These are phyloP conservation scores for Citrullus colocynthis DNA, from an alignment of 306 rosid genomes.

Conservation along the genomic window DNA sequence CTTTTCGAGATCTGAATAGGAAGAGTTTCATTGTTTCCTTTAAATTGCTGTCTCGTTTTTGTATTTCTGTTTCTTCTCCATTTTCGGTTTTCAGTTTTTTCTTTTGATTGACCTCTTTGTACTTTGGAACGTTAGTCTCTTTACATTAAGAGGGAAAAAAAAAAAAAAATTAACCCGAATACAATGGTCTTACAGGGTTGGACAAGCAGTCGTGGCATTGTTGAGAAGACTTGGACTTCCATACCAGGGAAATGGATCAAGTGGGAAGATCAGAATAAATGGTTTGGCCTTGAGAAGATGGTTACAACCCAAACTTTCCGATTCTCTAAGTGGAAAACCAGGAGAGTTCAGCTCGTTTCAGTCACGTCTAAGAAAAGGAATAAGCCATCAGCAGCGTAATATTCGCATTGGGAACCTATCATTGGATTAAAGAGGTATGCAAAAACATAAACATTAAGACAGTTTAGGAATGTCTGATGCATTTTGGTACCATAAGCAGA, in stretches of 20 bases:
- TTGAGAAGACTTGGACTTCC: slow-evolving; percentile 69
- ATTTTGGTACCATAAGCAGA: slow-evolving; percentile 29
- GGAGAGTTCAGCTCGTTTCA: slow-evolving; percentile 45
- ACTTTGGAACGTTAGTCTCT: no score
- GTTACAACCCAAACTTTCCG: slow-evolving; percentile 67
- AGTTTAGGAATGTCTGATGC: slow-evolving; percentile 22
- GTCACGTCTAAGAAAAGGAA: slow-evolving; percentile 55
- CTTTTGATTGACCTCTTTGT: no score
- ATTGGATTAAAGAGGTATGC: slow-evolving; percentile 29
- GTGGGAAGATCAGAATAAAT: slow-evolving; percentile 65
- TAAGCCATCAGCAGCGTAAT: slow-evolving; percentile 61
- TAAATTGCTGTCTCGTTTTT: no score
- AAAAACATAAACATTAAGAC: slow-evolving; percentile 2
- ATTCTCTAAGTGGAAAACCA: slow-evolving; percentile 49
- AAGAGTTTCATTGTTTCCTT: no score
- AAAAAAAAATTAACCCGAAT: neutral
- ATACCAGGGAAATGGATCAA: slow-evolving; percentile 62
- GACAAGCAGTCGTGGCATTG: slow-evolving; percentile 64
- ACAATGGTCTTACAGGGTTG: slow-evolving; percentile 43
- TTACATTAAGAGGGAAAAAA: no score
- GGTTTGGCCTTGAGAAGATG: slow-evolving; percentile 54
- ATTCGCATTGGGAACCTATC: slow-evolving; percentile 60
- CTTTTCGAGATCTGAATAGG: no score
- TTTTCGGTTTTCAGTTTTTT: no score
- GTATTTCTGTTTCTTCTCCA: no score